phyloP scores from a whole-genome alignment of 176 grass and related monocot species.

The Echinochloa phyllopogon region DNA sequence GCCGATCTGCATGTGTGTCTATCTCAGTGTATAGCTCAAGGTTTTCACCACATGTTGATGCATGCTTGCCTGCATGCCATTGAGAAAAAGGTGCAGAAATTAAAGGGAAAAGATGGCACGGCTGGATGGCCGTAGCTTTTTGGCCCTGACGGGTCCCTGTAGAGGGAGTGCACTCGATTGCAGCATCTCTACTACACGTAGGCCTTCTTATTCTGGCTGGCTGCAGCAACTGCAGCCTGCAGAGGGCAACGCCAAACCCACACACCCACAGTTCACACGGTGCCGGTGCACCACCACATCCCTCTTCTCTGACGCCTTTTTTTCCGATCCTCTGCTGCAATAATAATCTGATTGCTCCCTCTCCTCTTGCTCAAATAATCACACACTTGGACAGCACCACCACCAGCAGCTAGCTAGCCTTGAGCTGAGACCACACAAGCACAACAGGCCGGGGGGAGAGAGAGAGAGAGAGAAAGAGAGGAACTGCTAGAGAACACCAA shows the following conservation, averaged over 20 bases:
- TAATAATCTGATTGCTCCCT: constrained; percentile 22
- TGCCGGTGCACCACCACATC: background rate
- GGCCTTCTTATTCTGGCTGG: constrained; percentile 58
- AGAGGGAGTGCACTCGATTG: constrained; percentile 34
- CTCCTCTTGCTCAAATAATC: background rate
- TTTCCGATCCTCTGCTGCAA: constrained; percentile 22
- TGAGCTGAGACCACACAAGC: constrained; percentile 24
- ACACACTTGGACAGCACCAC: background rate
- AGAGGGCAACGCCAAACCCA: constrained; percentile 41
- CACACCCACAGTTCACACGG: background rate
- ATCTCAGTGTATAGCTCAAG: background rate
- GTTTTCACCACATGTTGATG: background rate
- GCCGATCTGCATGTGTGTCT: background rate
- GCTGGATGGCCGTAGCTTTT: constrained; percentile 35
- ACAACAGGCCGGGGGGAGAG: background rate
- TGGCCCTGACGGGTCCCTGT: constrained; percentile 25
- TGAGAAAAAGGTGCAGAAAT: constrained; percentile 4
- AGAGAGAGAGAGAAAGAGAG: background rate
- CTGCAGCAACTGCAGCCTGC: constrained; percentile 56
- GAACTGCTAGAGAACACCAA: constrained; percentile 5
- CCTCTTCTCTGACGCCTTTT: constrained; percentile 59
- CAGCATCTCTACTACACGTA: background rate
- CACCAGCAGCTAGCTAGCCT: constrained; percentile 11
- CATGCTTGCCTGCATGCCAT: constrained; percentile 23
- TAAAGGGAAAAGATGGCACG: constrained; percentile 30